Evolutionary conservation across 495 filamentous ascomycete species (phyloP).

Genomic region (Penicillium canariense): DNA sequence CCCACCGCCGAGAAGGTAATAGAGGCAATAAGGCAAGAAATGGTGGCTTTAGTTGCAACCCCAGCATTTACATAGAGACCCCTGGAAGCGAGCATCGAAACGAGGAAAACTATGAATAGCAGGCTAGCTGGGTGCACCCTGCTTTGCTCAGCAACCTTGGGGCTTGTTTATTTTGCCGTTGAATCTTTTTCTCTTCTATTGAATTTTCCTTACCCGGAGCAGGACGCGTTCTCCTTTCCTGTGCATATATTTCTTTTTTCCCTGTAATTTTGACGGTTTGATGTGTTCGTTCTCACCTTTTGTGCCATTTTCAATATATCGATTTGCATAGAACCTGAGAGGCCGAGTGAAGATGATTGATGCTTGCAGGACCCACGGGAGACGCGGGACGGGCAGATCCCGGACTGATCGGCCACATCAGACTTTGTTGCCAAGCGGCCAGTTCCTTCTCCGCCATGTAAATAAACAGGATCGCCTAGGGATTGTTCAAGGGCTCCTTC

Average conservation of each 20-base stretch:
- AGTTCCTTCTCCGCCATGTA: background rate
- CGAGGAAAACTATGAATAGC: background rate
- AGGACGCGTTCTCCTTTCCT: constrained; percentile 13
- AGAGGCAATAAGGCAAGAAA: constrained; percentile 20
- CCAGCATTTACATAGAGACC: constrained; percentile 5
- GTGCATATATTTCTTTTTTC: constrained; percentile 27
- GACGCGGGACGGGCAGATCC: constrained; percentile 22
- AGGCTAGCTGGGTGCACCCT: too few relatives aligned
- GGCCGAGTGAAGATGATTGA: background rate
- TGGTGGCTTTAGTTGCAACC: constrained; percentile 14
- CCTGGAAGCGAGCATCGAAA: background rate
- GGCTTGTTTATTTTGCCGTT: constrained; percentile 2
- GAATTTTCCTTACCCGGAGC: background rate
- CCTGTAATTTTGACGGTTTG: constrained; percentile 17
- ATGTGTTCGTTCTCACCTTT: constrained; percentile 14
- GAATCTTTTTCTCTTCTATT: constrained; percentile 1
- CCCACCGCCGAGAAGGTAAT: constrained; percentile 23
- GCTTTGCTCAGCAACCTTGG: background rate
- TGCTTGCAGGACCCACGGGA: constrained; percentile 12
- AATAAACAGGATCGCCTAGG: background rate
- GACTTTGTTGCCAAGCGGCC: background rate
- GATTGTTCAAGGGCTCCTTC: background rate
- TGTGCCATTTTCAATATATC: constrained; percentile 5
- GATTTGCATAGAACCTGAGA: constrained; percentile 12
- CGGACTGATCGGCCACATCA: background rate